Evolutionary conservation across 106 monocot species (phyloP), one percentile per base, ranked within the genome.

Genomic region (Dioscorea zingiberensis): DNA sequence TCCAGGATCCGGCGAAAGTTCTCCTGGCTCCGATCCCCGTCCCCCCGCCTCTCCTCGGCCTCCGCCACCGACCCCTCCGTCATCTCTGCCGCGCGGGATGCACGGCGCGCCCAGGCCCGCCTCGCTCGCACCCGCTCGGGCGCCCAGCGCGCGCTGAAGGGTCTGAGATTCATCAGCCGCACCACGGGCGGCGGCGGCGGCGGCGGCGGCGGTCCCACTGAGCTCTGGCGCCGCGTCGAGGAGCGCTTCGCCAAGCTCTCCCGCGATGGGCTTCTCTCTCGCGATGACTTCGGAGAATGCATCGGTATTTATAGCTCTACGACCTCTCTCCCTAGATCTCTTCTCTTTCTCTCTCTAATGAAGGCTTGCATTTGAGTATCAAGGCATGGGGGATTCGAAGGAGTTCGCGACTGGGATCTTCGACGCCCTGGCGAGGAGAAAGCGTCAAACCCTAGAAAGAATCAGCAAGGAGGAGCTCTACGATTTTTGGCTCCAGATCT

Each of bases 361-460:
- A 38, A 38, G 7, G 4, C 11, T 12, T 19, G 27, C 48, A 21
- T 14, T 21, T 45, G n/a, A 0, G 55, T 11, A 49, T 62, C 16
- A 69, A 93, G 93, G 93, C 54, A 93, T 93, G 93, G 87, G 65
- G 67, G 93, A 93, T 44, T 83, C 93, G 38, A 89, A 89, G 81
- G 93, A 93, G 71, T 93, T 93, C 73, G 88, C 93, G 5, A 60
- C 64, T 12, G 85, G 88, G 24, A 73, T 93, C 13, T 93, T 88
- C 71, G 93, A 89, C 27, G 93, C 93, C 8, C 70, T 93, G 73
- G 73, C 78, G 58, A 59, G 93, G 62, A 68, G 93, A 59, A 54
- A 78, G 78, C 62, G 83, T 21, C 93, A 89, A 69, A 78, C 60
- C 7, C 24, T 88, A 60, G 78, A 93, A 58, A 66, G 80, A 54